These are phyloP conservation scores for Lignosus rhinocerotis DNA, from an alignment of 1,284 basidiomycete species.

Conservation along the genomic window DNA sequence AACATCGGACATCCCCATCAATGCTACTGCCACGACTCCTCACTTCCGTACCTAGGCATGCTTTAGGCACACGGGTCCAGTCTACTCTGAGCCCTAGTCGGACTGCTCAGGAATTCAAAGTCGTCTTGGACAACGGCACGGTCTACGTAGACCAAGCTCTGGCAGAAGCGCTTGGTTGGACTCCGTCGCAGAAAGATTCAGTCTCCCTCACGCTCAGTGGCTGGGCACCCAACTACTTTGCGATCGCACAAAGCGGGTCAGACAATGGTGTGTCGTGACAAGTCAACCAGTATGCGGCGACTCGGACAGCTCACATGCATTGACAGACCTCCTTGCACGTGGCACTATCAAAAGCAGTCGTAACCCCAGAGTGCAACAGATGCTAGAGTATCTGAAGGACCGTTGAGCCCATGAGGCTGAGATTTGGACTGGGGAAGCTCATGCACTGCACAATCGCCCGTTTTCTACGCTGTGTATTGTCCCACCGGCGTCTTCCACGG, in stretches of 20 bases:
- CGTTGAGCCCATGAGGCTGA: neutral
- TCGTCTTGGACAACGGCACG: conserved; percentile 27
- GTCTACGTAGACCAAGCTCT: conserved; percentile 25
- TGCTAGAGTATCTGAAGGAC: conserved; percentile 21
- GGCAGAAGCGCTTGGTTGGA: conserved; percentile 27
- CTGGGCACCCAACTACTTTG: conserved; percentile 27
- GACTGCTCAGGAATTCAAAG: conserved; percentile 22
- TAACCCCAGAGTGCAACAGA: conserved; percentile 10
- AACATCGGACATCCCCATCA: neutral
- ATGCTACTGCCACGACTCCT: neutral
- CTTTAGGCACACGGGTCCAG: neutral
- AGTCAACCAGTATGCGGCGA: neutral
- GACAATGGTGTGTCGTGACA: conserved; percentile 20
- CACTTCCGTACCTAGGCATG: neutral
- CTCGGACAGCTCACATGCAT: neutral
- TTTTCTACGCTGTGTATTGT: too few relatives aligned
- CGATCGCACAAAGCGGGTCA: conserved; percentile 23
- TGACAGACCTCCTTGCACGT: conserved; percentile 16
- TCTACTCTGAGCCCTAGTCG: neutral
- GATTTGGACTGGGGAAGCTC: too few relatives aligned
- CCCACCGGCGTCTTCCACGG: too few relatives aligned
- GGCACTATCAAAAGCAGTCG: conserved; percentile 17
- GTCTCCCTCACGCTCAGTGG: conserved; percentile 23
- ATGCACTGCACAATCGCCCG: too few relatives aligned
- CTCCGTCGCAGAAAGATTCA: conserved; percentile 1